Conservation (phyloP, 805 yeast genomes). For the Yarrowia sp. region DNA sequence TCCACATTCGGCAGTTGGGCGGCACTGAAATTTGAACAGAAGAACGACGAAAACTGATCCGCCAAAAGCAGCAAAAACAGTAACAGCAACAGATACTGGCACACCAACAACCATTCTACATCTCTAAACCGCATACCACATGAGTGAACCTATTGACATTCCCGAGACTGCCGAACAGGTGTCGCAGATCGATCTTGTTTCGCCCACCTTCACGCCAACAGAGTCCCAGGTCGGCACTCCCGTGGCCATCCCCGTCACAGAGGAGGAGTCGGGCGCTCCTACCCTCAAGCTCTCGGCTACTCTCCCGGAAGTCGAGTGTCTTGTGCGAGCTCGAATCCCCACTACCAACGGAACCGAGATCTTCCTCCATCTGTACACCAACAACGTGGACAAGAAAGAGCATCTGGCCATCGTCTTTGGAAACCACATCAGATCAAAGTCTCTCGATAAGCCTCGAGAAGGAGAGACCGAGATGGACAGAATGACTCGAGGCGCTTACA, state of each 20-base stretch:
- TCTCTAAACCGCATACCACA: too few relatives aligned
- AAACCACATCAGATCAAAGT: slow-evolving; percentile 80
- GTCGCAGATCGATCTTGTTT: slow-evolving; percentile 26
- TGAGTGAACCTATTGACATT: slow-evolving; percentile 30
- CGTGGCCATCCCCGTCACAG: slow-evolving; percentile 40
- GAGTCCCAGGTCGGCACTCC: slow-evolving; percentile 37
- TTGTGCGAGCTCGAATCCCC: slow-evolving; percentile 95
- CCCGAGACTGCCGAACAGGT: slow-evolving; percentile 17
- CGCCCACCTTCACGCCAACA: slow-evolving; percentile 39
- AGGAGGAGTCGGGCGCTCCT: slow-evolving; percentile 31
- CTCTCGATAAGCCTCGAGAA: slow-evolving; percentile 65
- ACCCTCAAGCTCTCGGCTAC: slow-evolving; percentile 43
- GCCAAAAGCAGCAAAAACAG: neutral
- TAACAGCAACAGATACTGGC: too few relatives aligned
- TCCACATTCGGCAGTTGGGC: slow-evolving; percentile 19
- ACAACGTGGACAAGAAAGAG: slow-evolving; percentile 87
- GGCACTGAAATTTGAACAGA: neutral
- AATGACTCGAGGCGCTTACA: slow-evolving; percentile 98
- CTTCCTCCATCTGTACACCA: slow-evolving; percentile 85
- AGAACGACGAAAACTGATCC: too few relatives aligned
- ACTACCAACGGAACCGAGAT: slow-evolving; percentile 95
- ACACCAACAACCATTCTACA: too few relatives aligned
- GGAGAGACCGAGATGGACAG: slow-evolving; percentile 89
- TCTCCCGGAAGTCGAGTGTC: slow-evolving; percentile 81
- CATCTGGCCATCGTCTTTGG: slow-evolving; percentile 98